Evolutionary conservation across 2,329 filamentous ascomycete genomes (phyloP), one percentile per base, ranked within the genome.

Genomic region (Beauveria bassiana): DNA sequence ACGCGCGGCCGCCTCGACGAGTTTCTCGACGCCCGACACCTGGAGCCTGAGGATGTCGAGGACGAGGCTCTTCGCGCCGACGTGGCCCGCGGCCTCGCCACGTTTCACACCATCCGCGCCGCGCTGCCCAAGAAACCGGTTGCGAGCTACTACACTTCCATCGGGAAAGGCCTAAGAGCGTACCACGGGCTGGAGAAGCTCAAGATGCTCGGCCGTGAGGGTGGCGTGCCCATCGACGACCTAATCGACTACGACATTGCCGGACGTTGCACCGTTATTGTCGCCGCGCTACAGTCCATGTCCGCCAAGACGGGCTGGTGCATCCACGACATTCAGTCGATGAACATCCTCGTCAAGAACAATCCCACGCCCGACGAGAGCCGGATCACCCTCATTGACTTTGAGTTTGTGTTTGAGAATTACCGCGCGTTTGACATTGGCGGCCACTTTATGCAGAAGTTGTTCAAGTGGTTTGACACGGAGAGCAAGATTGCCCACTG

Each of bases 391-490:
- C 65, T 65, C 22, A 63, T 66, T 18, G 64, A 66, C 53, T 64
- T 65, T 40, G 65, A 65, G 47, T 64, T 65, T 24, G 64, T 63
- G 18, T 57, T 65, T 31, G 31, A 45, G 7, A 66, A 64, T 58
- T 66, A 64, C 58, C 64, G 64, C 51, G 64, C 62, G 18, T 64
- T 66, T 18, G 65, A 66, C 47, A 65, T 66, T 28, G 63, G 65
- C 22, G 65, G 64, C 8, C 65, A 66, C 59, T 66, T 62, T 43
- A 64, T 66, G 63, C 65, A 66, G 31, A 65, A 65, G 47, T 5
- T 65, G 52, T 65, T 66, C 61, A 64, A 63, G 50, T 66, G 64
- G 65, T 64, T 63, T 52, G 64, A 65, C 54, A 54, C 56, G 9
- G 40, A 55, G 28, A 64, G 28, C 60, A 63, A 62, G 43, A 62